Evolutionary conservation across 345 rosid genomes (phyloP).

Genomic region (Aegle marmelos): DNA sequence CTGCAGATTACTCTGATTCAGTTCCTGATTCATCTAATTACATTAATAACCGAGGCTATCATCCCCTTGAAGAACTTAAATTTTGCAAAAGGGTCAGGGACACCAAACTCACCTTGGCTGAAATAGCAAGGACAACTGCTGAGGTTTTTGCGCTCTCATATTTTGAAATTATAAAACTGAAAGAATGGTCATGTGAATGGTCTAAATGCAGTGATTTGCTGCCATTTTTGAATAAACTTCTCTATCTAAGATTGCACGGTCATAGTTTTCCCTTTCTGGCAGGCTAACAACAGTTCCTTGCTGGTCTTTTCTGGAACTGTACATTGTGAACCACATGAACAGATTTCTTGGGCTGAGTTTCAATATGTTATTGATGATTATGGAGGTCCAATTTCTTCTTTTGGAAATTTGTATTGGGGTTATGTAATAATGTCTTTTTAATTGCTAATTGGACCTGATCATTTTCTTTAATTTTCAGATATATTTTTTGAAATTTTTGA

Average conservation of each 20-base stretch:
- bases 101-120: constrained; percentile 67
- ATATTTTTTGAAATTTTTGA: constrained; percentile 82
- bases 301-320: constrained; percentile 81
- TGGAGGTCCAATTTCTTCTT: constrained; percentile 62
- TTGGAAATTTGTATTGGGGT: constrained; percentile 1
- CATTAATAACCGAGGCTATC: constrained; percentile 54
- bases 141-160: constrained; percentile 49
- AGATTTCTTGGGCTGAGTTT: constrained; percentile 79
- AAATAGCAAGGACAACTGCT: constrained; percentile 79
- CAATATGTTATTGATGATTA: constrained; percentile 83
- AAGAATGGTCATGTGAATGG: background rate
- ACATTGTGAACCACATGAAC: constrained; percentile 86
- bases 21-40: constrained; percentile 82
- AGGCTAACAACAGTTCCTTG: constrained; percentile 76
- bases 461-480: constrained; percentile 40
- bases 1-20: constrained; percentile 96
- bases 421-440: background rate
- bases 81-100: constrained; percentile 53
- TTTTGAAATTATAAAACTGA: constrained; percentile 9
- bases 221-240: background rate
- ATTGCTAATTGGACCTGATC: constrained; percentile 9
- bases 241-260: constrained; percentile 5
- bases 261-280: constrained; percentile 23
- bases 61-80: constrained; percentile 89
- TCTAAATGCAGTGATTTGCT: background rate